Conservation (phyloP, 495 filamentous ascomycete genomes). For the Tuber indicum region DNA sequence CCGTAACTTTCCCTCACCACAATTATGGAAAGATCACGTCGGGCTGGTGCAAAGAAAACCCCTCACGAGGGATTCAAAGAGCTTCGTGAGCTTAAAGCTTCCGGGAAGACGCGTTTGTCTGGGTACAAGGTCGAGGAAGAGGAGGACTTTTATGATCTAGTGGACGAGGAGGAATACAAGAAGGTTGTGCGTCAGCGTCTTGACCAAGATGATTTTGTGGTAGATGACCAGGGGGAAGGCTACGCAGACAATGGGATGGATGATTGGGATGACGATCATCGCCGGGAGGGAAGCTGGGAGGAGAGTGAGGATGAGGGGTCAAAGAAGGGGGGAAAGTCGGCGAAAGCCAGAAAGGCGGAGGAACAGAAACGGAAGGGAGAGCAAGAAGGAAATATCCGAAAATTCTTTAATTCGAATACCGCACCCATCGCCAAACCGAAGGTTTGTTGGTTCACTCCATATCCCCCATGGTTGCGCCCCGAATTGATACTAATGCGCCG, state of each 20-base stretch:
- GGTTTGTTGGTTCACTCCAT: slow-evolving; percentile 45
- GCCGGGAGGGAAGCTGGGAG: slow-evolving; percentile 28
- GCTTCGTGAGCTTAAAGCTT: slow-evolving; percentile 72
- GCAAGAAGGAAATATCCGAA: slow-evolving; percentile 82
- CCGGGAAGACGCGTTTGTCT: slow-evolving; percentile 82
- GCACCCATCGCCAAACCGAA: slow-evolving; percentile 67
- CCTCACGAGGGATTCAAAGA: slow-evolving; percentile 58
- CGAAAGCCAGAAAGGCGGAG: slow-evolving; percentile 84
- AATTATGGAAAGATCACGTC: slow-evolving; percentile 37
- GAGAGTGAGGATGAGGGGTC: slow-evolving; percentile 28
- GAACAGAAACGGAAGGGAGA: slow-evolving; percentile 78
- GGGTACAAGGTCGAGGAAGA: slow-evolving; percentile 84
- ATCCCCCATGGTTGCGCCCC: not conserved
- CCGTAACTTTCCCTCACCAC: not conserved
- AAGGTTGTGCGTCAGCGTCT: slow-evolving; percentile 84
- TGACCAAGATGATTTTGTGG: slow-evolving; percentile 93
- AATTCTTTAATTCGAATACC: slow-evolving; percentile 75
- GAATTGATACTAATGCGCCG: not conserved
- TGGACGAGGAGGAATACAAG: slow-evolving; percentile 95
- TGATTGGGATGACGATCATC: slow-evolving; percentile 63
- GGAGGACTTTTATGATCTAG: slow-evolving; percentile 84
- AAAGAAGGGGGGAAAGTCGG: slow-evolving; percentile 43
- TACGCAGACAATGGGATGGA: slow-evolving; percentile 97
- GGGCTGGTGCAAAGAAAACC: slow-evolving; percentile 26
- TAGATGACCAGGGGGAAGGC: slow-evolving; percentile 86